phyloP scores from a whole-genome alignment of 208 protist species.

The Leishmania tropica region DNA sequence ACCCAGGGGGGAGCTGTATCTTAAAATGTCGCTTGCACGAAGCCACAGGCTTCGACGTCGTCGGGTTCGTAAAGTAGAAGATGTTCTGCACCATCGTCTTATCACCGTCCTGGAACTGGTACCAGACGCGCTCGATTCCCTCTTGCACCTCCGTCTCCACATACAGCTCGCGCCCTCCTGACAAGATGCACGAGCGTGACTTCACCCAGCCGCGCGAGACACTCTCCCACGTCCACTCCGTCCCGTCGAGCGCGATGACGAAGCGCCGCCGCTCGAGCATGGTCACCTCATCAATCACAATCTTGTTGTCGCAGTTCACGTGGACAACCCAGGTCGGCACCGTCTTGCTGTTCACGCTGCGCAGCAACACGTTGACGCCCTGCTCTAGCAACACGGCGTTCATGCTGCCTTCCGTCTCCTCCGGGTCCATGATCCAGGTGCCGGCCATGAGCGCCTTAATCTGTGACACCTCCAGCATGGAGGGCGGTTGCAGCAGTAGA shows the following conservation, averaged over 20 bases:
- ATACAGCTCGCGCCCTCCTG: constrained; percentile 41
- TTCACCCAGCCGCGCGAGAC: constrained; percentile 33
- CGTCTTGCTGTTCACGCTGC: constrained; percentile 44
- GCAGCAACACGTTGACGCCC: constrained; percentile 49
- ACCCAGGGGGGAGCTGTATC: constrained; percentile 24
- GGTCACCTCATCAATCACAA: constrained; percentile 28
- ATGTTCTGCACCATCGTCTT: constrained; percentile 44
- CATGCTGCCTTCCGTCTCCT: constrained; percentile 38
- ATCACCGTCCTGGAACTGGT: constrained; percentile 36
- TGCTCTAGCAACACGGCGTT: constrained; percentile 46
- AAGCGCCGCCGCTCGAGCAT: constrained; percentile 27
- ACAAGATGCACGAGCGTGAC: constrained; percentile 50
- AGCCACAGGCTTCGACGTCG: constrained; percentile 25
- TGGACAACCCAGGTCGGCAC: constrained; percentile 27
- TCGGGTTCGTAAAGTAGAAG: constrained; percentile 28
- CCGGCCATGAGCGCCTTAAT: constrained; percentile 52
- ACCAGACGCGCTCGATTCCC: constrained; percentile 56
- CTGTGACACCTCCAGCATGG: constrained; percentile 42
- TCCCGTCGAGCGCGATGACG: constrained; percentile 32
- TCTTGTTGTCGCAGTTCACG: constrained; percentile 30
- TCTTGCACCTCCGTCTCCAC: constrained; percentile 40
- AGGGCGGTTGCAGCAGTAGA: constrained; percentile 24
- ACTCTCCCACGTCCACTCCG: constrained; percentile 37
- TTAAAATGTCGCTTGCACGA: constrained; percentile 38
- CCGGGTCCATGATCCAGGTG: constrained; percentile 45